Percentiles rank a stretch among this genome's conserved stretches.
Evolutionary conservation across 495 filamentous ascomycete genomes (phyloP).

Genomic region (Neurospora sp.): DNA sequence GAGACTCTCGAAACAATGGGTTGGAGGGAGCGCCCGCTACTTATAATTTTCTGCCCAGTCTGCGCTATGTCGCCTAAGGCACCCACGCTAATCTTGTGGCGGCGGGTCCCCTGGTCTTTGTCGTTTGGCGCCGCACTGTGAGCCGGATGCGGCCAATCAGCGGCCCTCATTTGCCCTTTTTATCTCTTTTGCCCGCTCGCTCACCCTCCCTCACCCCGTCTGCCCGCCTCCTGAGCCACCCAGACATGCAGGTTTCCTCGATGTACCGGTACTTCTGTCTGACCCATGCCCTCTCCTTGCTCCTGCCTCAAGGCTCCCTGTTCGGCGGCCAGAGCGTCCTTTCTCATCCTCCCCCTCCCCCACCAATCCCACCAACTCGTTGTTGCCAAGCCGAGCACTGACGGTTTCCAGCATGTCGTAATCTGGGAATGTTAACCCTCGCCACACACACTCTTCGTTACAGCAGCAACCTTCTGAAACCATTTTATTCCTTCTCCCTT

Average conservation of each 20-base stretch:
- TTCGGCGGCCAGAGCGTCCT: not conserved
- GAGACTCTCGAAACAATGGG: conserved; percentile 31
- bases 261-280: conserved; percentile 23
- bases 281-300: not conserved
- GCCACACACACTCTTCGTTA: not conserved
- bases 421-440: not conserved
- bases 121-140: conserved; percentile 16
- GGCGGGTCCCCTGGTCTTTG: conserved; percentile 19
- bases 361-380: not conserved
- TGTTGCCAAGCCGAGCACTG: not conserved
- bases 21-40: conserved; percentile 34
- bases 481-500: not conserved
- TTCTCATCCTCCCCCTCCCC: not conserved
- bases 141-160: conserved; percentile 16
- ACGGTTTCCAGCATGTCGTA: not conserved
- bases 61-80: conserved; percentile 20
- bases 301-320: not conserved
- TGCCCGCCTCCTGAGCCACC: conserved; percentile 12
- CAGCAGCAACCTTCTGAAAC: not conserved
- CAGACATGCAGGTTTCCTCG: conserved; percentile 9
- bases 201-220: conserved; percentile 3
- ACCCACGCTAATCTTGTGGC: conserved; percentile 20
- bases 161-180: conserved; percentile 5
- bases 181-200: conserved; percentile 14
- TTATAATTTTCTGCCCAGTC: conserved; percentile 37